Conservation (phyloP, 495 filamentous ascomycete genomes). For the Cercophora scortea region DNA sequence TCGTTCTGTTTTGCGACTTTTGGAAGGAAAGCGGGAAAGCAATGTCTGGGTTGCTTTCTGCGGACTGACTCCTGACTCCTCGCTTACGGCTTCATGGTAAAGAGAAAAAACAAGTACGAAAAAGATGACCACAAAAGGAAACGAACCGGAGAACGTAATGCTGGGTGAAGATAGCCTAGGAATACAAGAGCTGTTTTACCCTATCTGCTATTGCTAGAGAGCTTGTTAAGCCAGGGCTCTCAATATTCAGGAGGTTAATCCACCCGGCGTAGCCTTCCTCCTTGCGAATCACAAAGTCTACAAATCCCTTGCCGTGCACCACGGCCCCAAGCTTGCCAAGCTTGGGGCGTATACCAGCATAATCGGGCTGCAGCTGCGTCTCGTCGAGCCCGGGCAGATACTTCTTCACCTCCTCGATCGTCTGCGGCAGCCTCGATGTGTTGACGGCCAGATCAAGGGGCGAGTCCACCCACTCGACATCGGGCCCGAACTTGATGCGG, state of each 20-base stretch:
- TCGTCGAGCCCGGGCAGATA: slow-evolving; percentile 71
- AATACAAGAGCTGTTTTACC: slow-evolving; percentile 69
- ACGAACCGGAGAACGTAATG: background rate
- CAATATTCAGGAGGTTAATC: slow-evolving; percentile 88
- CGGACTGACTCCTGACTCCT: no score
- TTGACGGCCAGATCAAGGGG: slow-evolving; percentile 35
- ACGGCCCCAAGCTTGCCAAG: slow-evolving; percentile 51
- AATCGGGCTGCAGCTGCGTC: slow-evolving; percentile 66
- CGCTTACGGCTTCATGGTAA: no score
- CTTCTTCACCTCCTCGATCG: slow-evolving; percentile 62
- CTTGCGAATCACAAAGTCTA: slow-evolving; percentile 76
- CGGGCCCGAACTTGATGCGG: slow-evolving; percentile 84
- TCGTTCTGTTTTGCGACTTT: no score
- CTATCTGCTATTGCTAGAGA: slow-evolving; percentile 80
- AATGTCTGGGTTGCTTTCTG: no score
- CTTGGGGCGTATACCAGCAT: slow-evolving; percentile 88
- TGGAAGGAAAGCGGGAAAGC: no score
- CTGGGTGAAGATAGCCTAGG: slow-evolving; percentile 1
- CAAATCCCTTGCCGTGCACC: slow-evolving; percentile 55
- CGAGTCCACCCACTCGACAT: slow-evolving; percentile 81
- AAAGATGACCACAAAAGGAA: background rate
- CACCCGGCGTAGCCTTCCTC: slow-evolving; percentile 82
- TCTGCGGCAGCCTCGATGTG: slow-evolving; percentile 52
- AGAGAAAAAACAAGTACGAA: background rate
- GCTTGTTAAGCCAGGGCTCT: slow-evolving; percentile 90